Evolutionary conservation across 805 yeast genomes (phyloP), one percentile per base, ranked within the genome.

Genomic region (Jamesozyma lodderae): DNA sequence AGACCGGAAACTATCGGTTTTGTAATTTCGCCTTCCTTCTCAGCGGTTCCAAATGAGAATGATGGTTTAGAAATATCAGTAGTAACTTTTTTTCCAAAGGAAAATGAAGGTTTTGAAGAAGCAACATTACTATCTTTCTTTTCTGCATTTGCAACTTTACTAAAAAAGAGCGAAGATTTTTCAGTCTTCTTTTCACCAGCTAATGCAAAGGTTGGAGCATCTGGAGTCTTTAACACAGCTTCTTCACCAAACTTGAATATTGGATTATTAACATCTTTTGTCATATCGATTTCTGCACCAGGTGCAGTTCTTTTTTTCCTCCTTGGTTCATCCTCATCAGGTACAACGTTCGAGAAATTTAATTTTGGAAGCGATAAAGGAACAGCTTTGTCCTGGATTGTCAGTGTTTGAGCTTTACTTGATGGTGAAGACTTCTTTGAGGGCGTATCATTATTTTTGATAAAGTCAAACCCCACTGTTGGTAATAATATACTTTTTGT

Each of bases 401-500:
- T 4, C 11, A 19, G 20, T 11, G 28, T 4, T 11, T 18, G 11
- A n/a, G 30, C 7, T 1, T 27, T n/a, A 9, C 7, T 29, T 6
- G 18, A 14, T 29, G 31, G 21, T 21, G 23, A 17, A 6, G 30
- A 23, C 20, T 40, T 41, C 38, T 45, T 45, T 1, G 55, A 46
- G 2, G 52, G 49, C 3, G 52, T 51, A 10, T 48, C 52, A 16
- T 38, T 40, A 14, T 44, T 36, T 26, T 52, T 57, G 8, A 57
- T 36, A 32, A 59, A 59, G 40, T 59, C 60, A 31, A 59, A 59
- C 2, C 60, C 62, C 2, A 47, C 41, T 3, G 62, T 54, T 11
- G 63, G 63, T 13, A 41, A 21, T 7, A 55, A 36, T 13, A 41
- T 36, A 33, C 44, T 27, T 14, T n/a, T 18, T 14, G 28, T 6